phyloP scores from a whole-genome alignment of 768 basidiomycete genomes.

The Lactifluus rugatus region DNA sequence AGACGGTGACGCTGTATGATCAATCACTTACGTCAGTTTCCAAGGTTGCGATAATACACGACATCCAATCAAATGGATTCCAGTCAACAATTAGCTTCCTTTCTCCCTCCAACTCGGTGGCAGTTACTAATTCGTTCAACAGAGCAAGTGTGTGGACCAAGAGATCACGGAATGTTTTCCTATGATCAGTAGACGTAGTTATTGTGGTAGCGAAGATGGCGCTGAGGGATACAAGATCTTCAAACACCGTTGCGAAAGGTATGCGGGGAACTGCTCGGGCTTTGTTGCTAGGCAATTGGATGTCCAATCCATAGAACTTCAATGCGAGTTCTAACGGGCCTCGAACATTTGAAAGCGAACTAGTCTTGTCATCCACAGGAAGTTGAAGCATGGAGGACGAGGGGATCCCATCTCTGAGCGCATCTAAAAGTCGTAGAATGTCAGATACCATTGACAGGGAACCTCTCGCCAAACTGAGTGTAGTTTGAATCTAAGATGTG shows the following conservation, averaged over 20 bases:
- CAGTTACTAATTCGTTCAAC: constrained; percentile 39
- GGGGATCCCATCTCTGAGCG: constrained; percentile 12
- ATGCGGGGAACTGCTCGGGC: constrained; percentile 25
- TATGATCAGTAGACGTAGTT: constrained; percentile 23
- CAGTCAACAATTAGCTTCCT: constrained; percentile 37
- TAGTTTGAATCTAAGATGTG: constrained; percentile 1
- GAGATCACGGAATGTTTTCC: constrained; percentile 35
- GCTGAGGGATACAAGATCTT: constrained; percentile 42
- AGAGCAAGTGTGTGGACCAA: constrained; percentile 44
- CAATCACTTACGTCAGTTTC: constrained; percentile 42
- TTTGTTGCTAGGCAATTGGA: neutral
- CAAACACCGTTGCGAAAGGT: constrained; percentile 51
- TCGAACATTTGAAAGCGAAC: neutral
- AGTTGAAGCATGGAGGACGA: constrained; percentile 3
- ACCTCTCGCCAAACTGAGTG: neutral
- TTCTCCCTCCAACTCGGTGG: constrained; percentile 29
- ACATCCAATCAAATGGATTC: constrained; percentile 59
- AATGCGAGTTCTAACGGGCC: constrained; percentile 11
- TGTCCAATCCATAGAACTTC: constrained; percentile 45
- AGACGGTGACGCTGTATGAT: neutral
- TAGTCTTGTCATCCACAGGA: neutral
- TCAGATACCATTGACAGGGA: constrained; percentile 8
- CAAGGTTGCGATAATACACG: constrained; percentile 41
- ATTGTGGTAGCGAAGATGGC: constrained; percentile 31
- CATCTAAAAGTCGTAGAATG: constrained; percentile 4